Conservation (phyloP, 2,329 filamentous ascomycete species). For the Orbilia quercus region DNA sequence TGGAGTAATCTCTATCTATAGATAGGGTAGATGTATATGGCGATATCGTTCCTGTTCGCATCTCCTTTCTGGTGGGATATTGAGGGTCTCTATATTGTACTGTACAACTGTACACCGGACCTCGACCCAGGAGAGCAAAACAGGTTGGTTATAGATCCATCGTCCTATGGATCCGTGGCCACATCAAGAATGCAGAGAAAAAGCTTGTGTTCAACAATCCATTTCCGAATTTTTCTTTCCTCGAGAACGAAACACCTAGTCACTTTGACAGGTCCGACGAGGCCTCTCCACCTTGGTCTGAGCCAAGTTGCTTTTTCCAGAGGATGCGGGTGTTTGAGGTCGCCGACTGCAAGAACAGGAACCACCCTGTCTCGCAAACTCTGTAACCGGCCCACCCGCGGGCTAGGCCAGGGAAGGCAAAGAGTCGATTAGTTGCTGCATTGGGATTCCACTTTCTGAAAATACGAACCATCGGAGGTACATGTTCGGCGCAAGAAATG, state of each 20-base stretch:
- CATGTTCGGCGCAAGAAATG: constrained; percentile 11
- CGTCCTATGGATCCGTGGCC: constrained; percentile 40
- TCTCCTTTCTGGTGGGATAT: background rate
- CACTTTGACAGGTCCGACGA: constrained; percentile 50
- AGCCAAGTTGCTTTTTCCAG: constrained; percentile 52
- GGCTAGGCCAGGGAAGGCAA: constrained; percentile 51
- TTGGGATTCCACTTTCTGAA: constrained; percentile 26
- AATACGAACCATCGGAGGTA: background rate
- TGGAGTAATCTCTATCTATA: constrained; percentile 1
- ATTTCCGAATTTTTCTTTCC: constrained; percentile 16
- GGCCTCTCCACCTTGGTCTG: constrained; percentile 28
- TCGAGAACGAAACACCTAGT: constrained; percentile 9
- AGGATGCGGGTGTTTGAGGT: constrained; percentile 50
- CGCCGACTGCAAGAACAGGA: constrained; percentile 53
- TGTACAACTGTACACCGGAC: constrained; percentile 5
- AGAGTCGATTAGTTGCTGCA: constrained; percentile 47
- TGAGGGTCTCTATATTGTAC: background rate
- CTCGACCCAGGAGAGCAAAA: constrained; percentile 14
- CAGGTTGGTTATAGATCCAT: constrained; percentile 53
- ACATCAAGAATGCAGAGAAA: constrained; percentile 42
- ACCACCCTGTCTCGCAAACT: constrained; percentile 14
- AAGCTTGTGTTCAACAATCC: constrained; percentile 56
- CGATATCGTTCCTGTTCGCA: background rate
- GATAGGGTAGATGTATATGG: constrained; percentile 6
- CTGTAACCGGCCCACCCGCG: constrained; percentile 4